phyloP scores from a whole-genome alignment of 2,329 filamentous ascomycete species.

The Paecilomyces formosus region DNA sequence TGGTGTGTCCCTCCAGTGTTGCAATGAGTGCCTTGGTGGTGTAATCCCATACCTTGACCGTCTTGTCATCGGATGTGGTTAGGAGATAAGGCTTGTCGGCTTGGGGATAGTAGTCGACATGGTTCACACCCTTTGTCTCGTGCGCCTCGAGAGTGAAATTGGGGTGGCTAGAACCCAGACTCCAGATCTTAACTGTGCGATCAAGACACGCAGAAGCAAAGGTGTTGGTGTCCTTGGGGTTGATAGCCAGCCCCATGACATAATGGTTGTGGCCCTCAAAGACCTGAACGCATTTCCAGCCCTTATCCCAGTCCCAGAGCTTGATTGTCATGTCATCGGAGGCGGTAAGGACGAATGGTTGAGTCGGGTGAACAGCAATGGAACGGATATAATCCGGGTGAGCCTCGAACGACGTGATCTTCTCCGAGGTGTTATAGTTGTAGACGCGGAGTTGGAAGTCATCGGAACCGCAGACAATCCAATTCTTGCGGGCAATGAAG shows the following conservation, averaged over 20 bases:
- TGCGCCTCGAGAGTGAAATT: constrained; percentile 97
- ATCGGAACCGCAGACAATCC: constrained; percentile 93
- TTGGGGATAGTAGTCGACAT: constrained; percentile 78
- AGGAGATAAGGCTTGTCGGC: constrained; percentile 76
- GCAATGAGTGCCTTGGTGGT: constrained; percentile 96
- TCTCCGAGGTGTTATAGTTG: constrained; percentile 99
- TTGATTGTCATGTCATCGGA: constrained; percentile 99
- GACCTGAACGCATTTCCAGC: constrained; percentile 94
- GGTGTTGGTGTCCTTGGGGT: constrained; percentile 92
- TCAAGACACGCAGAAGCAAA: constrained; percentile 93
- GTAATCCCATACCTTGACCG: constrained; percentile 98
- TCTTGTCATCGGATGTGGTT: constrained; percentile 92
- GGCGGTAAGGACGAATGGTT: constrained; percentile 91
- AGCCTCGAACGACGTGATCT: constrained; percentile 93
- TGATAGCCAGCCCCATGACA: constrained; percentile 94
- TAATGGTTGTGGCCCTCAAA: constrained; percentile 97
- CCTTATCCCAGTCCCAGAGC: constrained; percentile 98
- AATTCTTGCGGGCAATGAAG: constrained; percentile 97
- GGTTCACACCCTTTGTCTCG: constrained; percentile 95
- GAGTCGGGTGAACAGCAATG: constrained; percentile 89
- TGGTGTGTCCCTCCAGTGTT: constrained; percentile 92
- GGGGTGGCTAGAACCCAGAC: constrained; percentile 80
- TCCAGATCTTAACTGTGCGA: constrained; percentile 97
- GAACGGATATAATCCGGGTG: constrained; percentile 98
- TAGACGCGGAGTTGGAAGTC: constrained; percentile 86